These are phyloP conservation scores for Physcomitrellopsis africana DNA, from an alignment of 225 moss, liverwort and hornwort genomes.

Conservation along the genomic window DNA sequence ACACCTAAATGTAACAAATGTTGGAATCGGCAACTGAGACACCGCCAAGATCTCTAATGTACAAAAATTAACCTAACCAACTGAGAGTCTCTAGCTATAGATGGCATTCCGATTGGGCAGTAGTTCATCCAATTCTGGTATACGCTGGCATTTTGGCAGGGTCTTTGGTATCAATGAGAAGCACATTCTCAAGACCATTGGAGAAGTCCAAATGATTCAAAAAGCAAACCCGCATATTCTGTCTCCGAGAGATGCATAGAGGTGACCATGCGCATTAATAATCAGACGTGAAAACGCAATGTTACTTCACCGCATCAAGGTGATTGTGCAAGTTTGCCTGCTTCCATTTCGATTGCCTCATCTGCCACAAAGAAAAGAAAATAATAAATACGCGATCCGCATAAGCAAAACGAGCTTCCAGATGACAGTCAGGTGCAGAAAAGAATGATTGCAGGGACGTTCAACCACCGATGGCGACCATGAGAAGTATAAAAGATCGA, in stretches of 20 bases:
- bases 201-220: background rate
- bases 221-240: background rate
- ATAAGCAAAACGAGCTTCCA: background rate
- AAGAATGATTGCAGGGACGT: background rate
- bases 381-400: constrained; percentile 14
- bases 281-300: background rate
- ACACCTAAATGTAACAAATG: constrained; percentile 9
- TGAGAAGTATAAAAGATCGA: background rate
- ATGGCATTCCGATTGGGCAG: constrained; percentile 56
- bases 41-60: constrained; percentile 32
- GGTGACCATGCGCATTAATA: constrained; percentile 1
- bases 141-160: constrained; percentile 31
- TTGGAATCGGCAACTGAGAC: background rate
- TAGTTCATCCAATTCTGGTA: constrained; percentile 50
- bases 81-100: constrained; percentile 29
- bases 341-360: constrained; percentile 35
- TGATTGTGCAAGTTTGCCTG: background rate
- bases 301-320: background rate
- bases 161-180: background rate
- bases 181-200: constrained; percentile 16
- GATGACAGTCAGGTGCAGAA: background rate
- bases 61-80: constrained; percentile 35
- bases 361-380: constrained; percentile 33
- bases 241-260: constrained; percentile 1
- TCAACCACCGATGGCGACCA: background rate